Evolutionary conservation across 768 basidiomycete species (phyloP).

Genomic region (Paxillus ammoniavirescens): DNA sequence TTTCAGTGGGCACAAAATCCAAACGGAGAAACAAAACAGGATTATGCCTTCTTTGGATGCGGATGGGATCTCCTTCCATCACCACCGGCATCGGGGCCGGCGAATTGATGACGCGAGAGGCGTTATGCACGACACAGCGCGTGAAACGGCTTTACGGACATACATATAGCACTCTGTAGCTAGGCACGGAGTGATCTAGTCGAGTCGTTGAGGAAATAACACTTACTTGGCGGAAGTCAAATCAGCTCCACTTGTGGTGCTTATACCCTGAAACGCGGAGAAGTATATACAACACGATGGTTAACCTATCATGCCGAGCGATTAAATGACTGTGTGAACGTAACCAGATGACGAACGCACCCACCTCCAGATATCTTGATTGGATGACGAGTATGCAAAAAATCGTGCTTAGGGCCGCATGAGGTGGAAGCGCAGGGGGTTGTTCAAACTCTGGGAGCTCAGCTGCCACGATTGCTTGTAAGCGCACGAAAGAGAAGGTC

Average conservation of each 20-base stretch:
- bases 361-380: background rate
- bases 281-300: background rate
- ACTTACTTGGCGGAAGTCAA: background rate
- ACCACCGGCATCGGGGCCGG: background rate
- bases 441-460: slow-evolving; percentile 1
- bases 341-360: background rate
- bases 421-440: background rate
- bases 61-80: background rate
- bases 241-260: background rate
- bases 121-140: background rate
- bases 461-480: slow-evolving; percentile 1
- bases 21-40: background rate
- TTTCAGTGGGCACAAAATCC: background rate
- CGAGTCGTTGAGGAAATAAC: background rate
- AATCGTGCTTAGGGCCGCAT: background rate
- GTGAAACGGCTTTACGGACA: slow-evolving; percentile 4
- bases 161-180: background rate
- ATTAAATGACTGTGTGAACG: too few relatives aligned
- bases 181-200: background rate
- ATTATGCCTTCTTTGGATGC: background rate
- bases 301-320: background rate
- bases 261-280: background rate
- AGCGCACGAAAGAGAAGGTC: slow-evolving; percentile 2
- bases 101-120: slow-evolving; percentile 3
- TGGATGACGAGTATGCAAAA: background rate